These are phyloP conservation scores for Metschnikowia corniflorae DNA, from an alignment of 805 yeast species.

Conservation along the genomic window DNA sequence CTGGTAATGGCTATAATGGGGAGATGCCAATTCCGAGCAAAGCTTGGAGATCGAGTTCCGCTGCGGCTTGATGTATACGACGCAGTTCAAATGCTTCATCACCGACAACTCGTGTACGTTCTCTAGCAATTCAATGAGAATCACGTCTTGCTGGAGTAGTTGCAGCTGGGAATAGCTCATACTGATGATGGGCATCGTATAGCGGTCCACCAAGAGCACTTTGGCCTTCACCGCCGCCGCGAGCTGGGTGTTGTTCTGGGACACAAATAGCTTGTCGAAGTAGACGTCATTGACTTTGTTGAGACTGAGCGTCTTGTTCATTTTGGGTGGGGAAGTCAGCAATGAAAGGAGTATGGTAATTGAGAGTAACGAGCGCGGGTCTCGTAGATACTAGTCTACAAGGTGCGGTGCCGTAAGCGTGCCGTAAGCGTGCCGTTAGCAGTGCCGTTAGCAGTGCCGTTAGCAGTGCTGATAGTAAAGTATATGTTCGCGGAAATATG, in stretches of 20 bases:
- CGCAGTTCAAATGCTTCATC: slow-evolving; percentile 67
- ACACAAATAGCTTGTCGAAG: slow-evolving; percentile 20
- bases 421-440: too few species aligned
- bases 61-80: slow-evolving; percentile 74
- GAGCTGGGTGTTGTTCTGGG: slow-evolving; percentile 16
- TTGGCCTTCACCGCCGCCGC: slow-evolving; percentile 44
- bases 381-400: too few species aligned
- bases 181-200: slow-evolving; percentile 83
- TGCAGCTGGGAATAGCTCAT: slow-evolving; percentile 86
- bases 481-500: too few species aligned
- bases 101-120: slow-evolving; percentile 62
- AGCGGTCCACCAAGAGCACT: slow-evolving; percentile 73
- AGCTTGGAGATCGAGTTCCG: slow-evolving; percentile 58
- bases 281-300: slow-evolving; percentile 16
- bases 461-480: too few species aligned
- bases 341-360: too few species aligned
- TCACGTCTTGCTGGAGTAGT: slow-evolving; percentile 77
- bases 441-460: too few species aligned
- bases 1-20: slow-evolving; percentile 77
- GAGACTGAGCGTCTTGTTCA: slow-evolving; percentile 15
- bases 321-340: neutral
- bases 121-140: slow-evolving; percentile 60
- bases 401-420: too few species aligned
- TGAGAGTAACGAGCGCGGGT: too few species aligned
- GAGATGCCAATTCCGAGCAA: slow-evolving; percentile 65